phyloP scores from a whole-genome alignment of 2,329 filamentous ascomycete species.

The Fusarium sp. region DNA sequence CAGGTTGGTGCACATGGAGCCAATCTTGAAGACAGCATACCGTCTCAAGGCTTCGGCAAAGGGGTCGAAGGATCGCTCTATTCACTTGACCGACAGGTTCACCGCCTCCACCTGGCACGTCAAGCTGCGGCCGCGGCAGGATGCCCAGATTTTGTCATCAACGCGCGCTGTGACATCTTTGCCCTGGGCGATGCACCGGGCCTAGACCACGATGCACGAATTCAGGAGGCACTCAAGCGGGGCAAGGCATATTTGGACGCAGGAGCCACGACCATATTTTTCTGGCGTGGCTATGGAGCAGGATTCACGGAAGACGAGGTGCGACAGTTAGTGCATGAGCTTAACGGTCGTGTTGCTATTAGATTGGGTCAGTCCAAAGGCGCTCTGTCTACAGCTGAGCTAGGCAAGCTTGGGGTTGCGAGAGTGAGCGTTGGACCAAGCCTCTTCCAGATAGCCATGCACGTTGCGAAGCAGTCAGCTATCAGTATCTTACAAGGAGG shows the following conservation, averaged over 20 bases:
- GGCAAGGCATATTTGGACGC: background rate
- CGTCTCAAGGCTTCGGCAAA: background rate
- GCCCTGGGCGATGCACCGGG: background rate
- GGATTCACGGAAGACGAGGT: background rate
- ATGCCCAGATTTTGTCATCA: background rate
- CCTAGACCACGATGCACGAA: background rate
- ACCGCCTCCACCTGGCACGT: background rate
- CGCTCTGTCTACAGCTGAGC: background rate
- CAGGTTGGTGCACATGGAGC: background rate
- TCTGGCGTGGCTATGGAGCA: background rate
- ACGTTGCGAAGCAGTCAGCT: background rate
- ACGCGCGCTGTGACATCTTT: background rate
- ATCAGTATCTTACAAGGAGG: background rate
- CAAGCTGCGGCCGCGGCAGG: background rate
- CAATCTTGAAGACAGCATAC: background rate
- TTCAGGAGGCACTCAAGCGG: background rate
- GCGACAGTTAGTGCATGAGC: background rate
- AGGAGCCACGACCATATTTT: background rate
- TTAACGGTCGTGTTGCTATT: background rate
- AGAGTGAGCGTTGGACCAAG: background rate
- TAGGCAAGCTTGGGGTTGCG: background rate
- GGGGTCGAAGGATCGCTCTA: background rate
- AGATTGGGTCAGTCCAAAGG: background rate
- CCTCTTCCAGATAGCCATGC: background rate
- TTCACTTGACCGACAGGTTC: background rate